Percentiles rank a stretch among this genome's conserved stretches.
These are phyloP conservation scores for Smallanthus sonchifolius DNA, from an alignment of 129 eudicot species.

Conservation along the genomic window DNA sequence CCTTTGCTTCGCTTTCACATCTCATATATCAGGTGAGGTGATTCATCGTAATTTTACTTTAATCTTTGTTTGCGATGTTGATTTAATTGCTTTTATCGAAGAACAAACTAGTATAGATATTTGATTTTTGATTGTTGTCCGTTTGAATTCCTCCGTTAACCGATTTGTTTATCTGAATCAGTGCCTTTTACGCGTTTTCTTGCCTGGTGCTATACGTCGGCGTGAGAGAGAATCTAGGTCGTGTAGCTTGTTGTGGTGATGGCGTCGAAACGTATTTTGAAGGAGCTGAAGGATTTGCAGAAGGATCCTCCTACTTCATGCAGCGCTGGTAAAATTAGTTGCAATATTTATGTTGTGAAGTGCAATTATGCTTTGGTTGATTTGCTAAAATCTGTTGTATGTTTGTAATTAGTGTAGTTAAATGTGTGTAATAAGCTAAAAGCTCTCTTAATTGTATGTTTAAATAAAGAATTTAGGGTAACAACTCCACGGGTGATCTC, in stretches of 20 bases:
- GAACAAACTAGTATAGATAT: background rate
- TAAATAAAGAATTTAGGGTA: background rate
- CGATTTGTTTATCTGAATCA: constrained; percentile 2
- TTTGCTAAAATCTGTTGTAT: background rate
- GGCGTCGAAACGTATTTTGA: constrained; percentile 82
- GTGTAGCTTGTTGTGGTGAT: constrained; percentile 26
- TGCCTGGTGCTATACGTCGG: background rate
- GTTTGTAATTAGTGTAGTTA: background rate
- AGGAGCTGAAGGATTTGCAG: constrained; percentile 59
- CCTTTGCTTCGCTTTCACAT: background rate
- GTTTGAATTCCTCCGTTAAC: background rate
- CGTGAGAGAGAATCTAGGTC: constrained; percentile 3
- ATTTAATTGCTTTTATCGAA: background rate
- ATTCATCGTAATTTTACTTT: background rate
- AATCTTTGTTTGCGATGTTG: too few species aligned
- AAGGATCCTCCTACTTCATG: constrained; percentile 78
- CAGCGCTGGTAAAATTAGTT: constrained; percentile 55
- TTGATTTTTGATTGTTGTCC: background rate
- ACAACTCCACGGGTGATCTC: background rate
- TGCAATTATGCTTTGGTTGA: constrained; percentile 1
- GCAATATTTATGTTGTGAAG: background rate
- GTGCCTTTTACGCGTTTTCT: background rate
- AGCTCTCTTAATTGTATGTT: background rate
- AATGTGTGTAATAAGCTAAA: background rate
- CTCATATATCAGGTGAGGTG: background rate